A percentile compares a stretch with the other conserved stretches of the same genome.
Evolutionary conservation across 2,329 filamentous ascomycete species (phyloP).

Genomic region (Talaromyces sp.): DNA sequence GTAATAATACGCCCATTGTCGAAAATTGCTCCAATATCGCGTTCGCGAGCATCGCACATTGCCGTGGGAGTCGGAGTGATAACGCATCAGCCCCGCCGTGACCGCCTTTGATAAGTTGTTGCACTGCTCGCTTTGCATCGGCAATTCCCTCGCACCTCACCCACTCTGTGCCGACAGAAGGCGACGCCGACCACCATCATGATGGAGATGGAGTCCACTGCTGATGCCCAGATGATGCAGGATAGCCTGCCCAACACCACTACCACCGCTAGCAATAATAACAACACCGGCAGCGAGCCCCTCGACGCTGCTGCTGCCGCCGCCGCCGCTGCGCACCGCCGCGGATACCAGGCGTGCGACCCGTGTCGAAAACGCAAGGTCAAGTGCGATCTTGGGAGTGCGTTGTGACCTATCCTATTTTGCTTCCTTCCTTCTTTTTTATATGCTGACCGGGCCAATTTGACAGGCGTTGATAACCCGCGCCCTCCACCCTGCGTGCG

Average conservation of each 20-base stretch:
- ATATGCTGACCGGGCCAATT: background rate
- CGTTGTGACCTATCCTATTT: constrained; percentile 10
- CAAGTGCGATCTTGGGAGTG: constrained; percentile 46
- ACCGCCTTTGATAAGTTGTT: background rate
- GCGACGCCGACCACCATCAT: background rate
- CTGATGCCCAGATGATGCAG: background rate
- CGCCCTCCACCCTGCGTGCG: constrained; percentile 90
- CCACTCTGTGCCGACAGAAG: constrained; percentile 15
- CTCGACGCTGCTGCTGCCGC: background rate
- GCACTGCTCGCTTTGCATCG: constrained; percentile 34
- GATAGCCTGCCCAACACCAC: background rate
- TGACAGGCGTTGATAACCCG: constrained; percentile 72
- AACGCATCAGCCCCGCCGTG: background rate
- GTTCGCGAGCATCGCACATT: background rate
- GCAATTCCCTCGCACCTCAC: constrained; percentile 21
- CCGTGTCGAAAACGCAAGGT: constrained; percentile 46
- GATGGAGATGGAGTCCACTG: constrained; percentile 5
- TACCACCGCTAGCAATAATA: background rate
- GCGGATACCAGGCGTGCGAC: constrained; percentile 46
- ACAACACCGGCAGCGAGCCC: background rate
- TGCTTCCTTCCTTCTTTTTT: background rate
- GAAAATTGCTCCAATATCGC: background rate
- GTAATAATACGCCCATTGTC: background rate
- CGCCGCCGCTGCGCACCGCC: constrained; percentile 31
- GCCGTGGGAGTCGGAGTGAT: background rate